Evolutionary conservation across 495 filamentous ascomycete genomes (phyloP).

Genomic region (Daldinia bambusicola): DNA sequence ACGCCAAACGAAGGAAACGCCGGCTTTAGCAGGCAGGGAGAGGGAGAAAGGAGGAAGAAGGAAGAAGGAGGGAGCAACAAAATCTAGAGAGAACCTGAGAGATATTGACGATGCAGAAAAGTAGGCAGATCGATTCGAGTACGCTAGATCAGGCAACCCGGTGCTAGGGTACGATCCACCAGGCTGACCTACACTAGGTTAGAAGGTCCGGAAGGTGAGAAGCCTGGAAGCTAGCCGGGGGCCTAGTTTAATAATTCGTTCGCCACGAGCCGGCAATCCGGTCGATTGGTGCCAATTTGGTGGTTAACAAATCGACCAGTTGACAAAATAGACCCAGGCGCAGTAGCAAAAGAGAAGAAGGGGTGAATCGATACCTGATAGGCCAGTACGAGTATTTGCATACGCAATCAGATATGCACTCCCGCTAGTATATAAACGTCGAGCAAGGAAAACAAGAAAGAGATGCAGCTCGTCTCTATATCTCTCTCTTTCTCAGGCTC

Average conservation of each 20-base stretch:
- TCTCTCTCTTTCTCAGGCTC: background rate
- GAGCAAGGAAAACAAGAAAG: background rate
- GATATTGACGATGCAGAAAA: background rate
- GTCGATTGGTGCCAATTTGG: slow-evolving; percentile 4
- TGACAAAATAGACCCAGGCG: background rate
- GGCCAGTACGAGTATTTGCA: slow-evolving; percentile 15
- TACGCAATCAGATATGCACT: slow-evolving; percentile 5
- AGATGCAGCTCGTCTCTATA: background rate
- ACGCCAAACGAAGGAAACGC: background rate
- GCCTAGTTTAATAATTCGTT: slow-evolving; percentile 17
- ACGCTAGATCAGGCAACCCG: slow-evolving; percentile 1
- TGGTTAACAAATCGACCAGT: slow-evolving; percentile 6
- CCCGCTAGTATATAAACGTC: background rate
- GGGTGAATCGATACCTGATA: background rate
- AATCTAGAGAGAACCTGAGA: background rate
- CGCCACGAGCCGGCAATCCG: slow-evolving; percentile 12
- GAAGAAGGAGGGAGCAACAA: background rate
- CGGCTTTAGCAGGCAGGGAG: no score
- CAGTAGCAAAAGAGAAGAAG: background rate
- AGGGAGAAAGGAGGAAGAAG: background rate
- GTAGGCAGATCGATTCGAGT: background rate
- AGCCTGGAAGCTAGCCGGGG: slow-evolving; percentile 3
- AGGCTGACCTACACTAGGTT: background rate
- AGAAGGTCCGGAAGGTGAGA: background rate
- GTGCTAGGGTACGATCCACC: slow-evolving; percentile 2